Percentiles rank a stretch among this genome's conserved stretches.
Evolutionary conservation across 2,329 filamentous ascomycete species (phyloP).

Genomic region (Camillea tinctor): DNA sequence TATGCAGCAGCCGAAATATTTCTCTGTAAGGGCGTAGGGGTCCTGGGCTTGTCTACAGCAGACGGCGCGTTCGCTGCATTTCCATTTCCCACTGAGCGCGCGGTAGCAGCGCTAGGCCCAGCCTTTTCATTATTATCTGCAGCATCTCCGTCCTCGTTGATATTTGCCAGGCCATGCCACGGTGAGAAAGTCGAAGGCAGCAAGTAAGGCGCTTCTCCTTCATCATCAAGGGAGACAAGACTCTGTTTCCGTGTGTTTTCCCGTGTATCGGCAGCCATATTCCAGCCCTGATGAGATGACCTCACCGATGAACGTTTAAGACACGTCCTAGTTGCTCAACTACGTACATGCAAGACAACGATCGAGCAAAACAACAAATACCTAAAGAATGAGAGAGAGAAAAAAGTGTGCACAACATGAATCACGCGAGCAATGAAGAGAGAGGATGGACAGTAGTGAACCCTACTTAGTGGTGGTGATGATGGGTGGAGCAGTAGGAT

Average conservation of each 20-base stretch:
- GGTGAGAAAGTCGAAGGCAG: conserved; percentile 27
- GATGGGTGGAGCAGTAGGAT: not conserved
- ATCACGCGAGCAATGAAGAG: not conserved
- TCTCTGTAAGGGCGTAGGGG: not conserved
- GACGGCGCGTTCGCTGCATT: not conserved
- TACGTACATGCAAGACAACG: not conserved
- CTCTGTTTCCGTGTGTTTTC: conserved; percentile 4
- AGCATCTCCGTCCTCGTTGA: conserved; percentile 1
- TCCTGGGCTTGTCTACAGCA: not conserved
- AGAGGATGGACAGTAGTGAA: not conserved
- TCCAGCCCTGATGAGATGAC: not conserved
- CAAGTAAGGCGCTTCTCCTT: conserved; percentile 4
- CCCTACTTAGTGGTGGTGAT: not conserved
- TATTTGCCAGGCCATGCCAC: conserved; percentile 11
- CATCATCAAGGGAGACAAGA: conserved; percentile 4
- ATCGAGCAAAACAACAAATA: not conserved
- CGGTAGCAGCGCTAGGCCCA: not conserved
- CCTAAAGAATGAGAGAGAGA: not conserved
- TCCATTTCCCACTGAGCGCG: not conserved
- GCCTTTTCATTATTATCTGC: not conserved
- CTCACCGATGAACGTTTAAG: not conserved
- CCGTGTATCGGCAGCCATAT: conserved; percentile 5
- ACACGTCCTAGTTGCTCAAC: not conserved
- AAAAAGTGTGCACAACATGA: not conserved
- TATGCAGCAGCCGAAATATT: not conserved